Evolutionary conservation across 495 filamentous ascomycete species (phyloP).

Genomic region (Aspergillus kassunensis): DNA sequence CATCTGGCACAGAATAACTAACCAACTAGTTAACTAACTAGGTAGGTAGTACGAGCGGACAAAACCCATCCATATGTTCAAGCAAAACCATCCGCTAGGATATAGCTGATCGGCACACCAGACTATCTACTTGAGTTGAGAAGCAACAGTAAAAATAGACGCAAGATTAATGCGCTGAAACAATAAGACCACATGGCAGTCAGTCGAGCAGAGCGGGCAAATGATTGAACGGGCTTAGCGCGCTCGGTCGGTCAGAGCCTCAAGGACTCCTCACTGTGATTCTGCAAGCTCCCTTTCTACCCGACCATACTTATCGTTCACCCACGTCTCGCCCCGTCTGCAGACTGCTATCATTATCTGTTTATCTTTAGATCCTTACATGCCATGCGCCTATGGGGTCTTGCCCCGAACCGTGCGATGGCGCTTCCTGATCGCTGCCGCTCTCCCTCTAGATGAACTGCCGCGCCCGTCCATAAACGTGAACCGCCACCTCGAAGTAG

Average conservation of each 20-base stretch:
- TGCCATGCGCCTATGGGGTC: constrained; percentile 15
- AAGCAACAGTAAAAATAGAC: too few relatives aligned
- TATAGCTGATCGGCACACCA: too few relatives aligned
- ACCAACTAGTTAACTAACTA: too few relatives aligned
- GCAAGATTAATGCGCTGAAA: too few relatives aligned
- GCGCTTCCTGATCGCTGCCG: constrained; percentile 21
- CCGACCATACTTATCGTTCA: constrained; percentile 1
- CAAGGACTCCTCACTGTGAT: constrained; percentile 7
- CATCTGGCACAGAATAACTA: too few relatives aligned
- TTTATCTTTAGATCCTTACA: not conserved
- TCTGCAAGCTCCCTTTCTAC: constrained; percentile 10
- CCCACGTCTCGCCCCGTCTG: not conserved
- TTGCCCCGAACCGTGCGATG: constrained; percentile 22
- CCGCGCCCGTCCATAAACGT: constrained; percentile 26
- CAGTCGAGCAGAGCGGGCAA: not conserved
- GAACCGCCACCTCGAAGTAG: constrained; percentile 11
- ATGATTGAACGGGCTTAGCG: constrained; percentile 17
- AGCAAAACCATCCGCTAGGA: too few relatives aligned
- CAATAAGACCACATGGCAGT: too few relatives aligned
- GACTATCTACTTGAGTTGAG: too few relatives aligned
- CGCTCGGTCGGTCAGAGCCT: constrained; percentile 15
- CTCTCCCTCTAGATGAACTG: constrained; percentile 23
- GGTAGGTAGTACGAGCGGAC: too few relatives aligned
- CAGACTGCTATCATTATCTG: not conserved
- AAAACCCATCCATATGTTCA: too few relatives aligned